phyloP scores from a whole-genome alignment of 768 basidiomycete genomes.

The Naganishia onofrii region DNA sequence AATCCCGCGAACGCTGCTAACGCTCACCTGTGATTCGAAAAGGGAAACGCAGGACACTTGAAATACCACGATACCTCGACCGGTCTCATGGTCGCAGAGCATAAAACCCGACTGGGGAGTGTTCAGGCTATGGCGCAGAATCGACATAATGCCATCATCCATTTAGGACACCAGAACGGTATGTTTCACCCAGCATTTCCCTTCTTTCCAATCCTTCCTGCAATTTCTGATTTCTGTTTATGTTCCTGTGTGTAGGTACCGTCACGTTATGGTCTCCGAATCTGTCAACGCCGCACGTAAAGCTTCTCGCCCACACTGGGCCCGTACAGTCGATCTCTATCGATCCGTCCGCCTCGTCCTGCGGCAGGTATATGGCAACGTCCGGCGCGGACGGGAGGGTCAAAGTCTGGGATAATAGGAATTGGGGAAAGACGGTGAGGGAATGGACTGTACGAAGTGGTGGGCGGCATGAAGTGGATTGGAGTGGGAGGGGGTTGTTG shows the following conservation, averaged over 20 bases:
- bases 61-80: constrained; percentile 98
- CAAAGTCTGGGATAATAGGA: constrained; percentile 95
- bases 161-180: constrained; percentile 92
- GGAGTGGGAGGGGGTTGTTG: constrained; percentile 80
- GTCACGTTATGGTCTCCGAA: constrained; percentile 98
- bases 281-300: constrained; percentile 83
- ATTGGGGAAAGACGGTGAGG: constrained; percentile 85
- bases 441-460: constrained; percentile 63
- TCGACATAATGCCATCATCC: constrained; percentile 84
- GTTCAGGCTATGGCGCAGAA: constrained; percentile 87
- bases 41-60: constrained; percentile 83
- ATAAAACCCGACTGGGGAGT: constrained; percentile 84
- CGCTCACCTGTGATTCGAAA: constrained; percentile 38
- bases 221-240: neutral
- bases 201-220: too few species aligned
- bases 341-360: constrained; percentile 67
- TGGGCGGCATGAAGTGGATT: constrained; percentile 66
- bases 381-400: constrained; percentile 81
- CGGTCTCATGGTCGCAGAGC: constrained; percentile 76
- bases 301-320: constrained; percentile 83
- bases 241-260: constrained; percentile 50
- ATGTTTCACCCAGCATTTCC: constrained; percentile 14
- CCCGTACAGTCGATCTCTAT: constrained; percentile 76
- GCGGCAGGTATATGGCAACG: constrained; percentile 87
- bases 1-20: too few species aligned